Base-by-base conservation (phyloP, 2,329 filamentous ascomycete species). In the Verticillium klebahnii region DNA sequence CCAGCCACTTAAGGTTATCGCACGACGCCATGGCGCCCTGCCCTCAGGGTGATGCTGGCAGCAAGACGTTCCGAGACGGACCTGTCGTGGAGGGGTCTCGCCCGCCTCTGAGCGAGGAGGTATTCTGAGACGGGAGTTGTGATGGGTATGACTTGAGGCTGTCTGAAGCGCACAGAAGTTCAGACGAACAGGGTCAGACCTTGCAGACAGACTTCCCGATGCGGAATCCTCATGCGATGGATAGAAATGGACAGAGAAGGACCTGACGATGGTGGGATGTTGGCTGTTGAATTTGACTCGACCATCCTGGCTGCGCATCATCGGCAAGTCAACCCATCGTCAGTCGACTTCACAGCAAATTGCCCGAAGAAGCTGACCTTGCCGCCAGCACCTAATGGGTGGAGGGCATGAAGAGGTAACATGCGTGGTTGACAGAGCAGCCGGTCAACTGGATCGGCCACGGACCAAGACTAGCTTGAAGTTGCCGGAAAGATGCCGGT, bases 121-220 rank as follows among this genome's bases (percentile, higher is more conserved):
- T 2, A 19, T 36, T 36, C 32, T 57, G 55, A 57, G 55, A 57
- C 55, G 55, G 31, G 31, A 12, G 31, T 9, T 23, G 55, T 57
- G 55, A 34, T 56, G 55, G 55, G 55, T 19, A 36, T 32, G 31
- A 17, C 55, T 57, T 57, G 55, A 57, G 34, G 55, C 34, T 57
- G 55, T 57, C 55, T 57, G 55, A 57, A 36, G 55, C 55, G 55
- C 55, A n/a, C 31, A 23, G 55, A 37, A 57, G 55, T 36, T 57
- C 31, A 17, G 55, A 57, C 32, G 55, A 57, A 57, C 31, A 57
- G 32, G 31, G 55, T 36, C n/a, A n/a, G 19, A 12, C 55, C 54
- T 17, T 56, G 55, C n/a, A n/a, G 17, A 19, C n/a, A 14, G 12
- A 23, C 19, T 36, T 36, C 55, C 55, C 17, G 19, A 57, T 57